Evolutionary conservation across 2,329 filamentous ascomycete genomes (phyloP).

Genomic region (Endoconidiophora polonica): DNA sequence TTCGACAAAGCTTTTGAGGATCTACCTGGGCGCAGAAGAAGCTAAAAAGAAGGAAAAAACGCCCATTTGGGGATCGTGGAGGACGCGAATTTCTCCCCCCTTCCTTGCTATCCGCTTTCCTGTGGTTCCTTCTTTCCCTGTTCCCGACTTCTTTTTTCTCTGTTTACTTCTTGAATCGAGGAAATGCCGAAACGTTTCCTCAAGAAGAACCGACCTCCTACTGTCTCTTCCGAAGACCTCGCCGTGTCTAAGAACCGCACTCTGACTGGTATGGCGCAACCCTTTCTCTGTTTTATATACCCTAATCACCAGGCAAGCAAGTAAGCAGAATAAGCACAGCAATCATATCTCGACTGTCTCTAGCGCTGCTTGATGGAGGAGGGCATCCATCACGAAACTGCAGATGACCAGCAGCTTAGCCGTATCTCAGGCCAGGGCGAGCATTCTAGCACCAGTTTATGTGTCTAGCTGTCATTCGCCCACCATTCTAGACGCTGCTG

Average conservation of each 20-base stretch:
- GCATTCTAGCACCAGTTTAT: too few species aligned
- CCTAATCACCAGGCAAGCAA: neutral
- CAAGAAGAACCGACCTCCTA: constrained; percentile 10
- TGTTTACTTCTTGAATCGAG: neutral
- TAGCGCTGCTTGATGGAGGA: neutral
- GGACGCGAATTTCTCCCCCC: neutral
- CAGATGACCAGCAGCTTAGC: neutral
- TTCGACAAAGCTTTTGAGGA: neutral
- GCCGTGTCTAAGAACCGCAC: constrained; percentile 5
- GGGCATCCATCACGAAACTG: neutral
- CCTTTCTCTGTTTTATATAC: neutral
- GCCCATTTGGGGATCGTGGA: neutral
- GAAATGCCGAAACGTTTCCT: constrained; percentile 12
- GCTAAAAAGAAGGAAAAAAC: neutral
- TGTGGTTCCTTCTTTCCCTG: constrained; percentile 5
- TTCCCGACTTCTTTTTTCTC: constrained; percentile 1
- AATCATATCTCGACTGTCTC: neutral
- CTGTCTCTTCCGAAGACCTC: constrained; percentile 7
- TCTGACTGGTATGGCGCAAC: constrained; percentile 10
- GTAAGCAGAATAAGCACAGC: neutral
- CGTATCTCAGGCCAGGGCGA: too few species aligned
- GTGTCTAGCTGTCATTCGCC: too few species aligned
- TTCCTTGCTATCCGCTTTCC: neutral
- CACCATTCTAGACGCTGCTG: too few species aligned
- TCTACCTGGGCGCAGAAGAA: neutral